Evolutionary conservation across 495 filamentous ascomycete genomes (phyloP).

Genomic region (Aspergillus bertholletiae): DNA sequence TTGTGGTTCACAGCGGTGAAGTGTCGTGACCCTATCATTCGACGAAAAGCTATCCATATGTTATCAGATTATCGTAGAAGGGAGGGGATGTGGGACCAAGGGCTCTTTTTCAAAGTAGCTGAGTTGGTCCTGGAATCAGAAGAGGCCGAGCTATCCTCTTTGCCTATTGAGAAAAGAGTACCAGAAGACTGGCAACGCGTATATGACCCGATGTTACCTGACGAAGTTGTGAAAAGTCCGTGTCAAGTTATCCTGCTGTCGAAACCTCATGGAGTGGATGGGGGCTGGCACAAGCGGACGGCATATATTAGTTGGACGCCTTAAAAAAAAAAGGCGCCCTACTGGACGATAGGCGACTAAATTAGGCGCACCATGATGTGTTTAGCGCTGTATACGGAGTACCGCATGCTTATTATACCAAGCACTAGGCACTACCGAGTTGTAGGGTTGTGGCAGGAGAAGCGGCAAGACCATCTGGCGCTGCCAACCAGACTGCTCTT

Average conservation of each 20-base stretch:
- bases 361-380: too few species aligned
- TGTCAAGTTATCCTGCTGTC: constrained; percentile 2
- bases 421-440: too few species aligned
- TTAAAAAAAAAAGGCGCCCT: not conserved
- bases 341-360: too few species aligned
- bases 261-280: constrained; percentile 6
- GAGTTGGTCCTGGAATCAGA: constrained; percentile 16
- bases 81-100: constrained; percentile 19
- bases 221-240: not conserved
- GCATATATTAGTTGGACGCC: not conserved
- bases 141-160: constrained; percentile 2
- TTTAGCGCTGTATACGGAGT: too few species aligned
- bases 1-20: constrained; percentile 15
- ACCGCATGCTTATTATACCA: not conserved
- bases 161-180: constrained; percentile 13
- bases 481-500: not conserved
- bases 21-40: constrained; percentile 20
- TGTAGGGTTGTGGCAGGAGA: not conserved
- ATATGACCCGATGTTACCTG: not conserved
- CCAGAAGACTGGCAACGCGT: constrained; percentile 4
- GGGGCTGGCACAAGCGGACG: not conserved
- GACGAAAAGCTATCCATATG: constrained; percentile 14
- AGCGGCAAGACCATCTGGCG: not conserved
- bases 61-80: constrained; percentile 2
- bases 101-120: not conserved